Conservation (phyloP, 495 filamentous ascomycete species). For the Lentithecium fluviatile region DNA sequence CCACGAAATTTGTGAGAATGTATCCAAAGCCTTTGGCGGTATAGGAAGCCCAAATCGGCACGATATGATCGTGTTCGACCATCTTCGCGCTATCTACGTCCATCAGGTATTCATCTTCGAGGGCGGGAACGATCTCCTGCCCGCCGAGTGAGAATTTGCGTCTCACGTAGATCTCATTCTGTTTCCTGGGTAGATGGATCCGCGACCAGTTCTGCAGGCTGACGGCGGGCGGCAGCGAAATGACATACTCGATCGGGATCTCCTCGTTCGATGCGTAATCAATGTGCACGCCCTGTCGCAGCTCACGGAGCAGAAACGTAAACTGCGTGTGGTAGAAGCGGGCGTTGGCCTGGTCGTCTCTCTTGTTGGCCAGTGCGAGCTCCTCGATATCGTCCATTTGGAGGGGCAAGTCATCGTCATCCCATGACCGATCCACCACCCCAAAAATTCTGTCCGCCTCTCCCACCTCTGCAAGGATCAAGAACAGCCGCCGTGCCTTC, state of each 20-base stretch:
- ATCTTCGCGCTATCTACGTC: constrained; percentile 64
- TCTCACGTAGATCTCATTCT: constrained; percentile 65
- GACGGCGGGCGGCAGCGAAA: constrained; percentile 56
- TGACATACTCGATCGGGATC: constrained; percentile 68
- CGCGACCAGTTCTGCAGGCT: constrained; percentile 61
- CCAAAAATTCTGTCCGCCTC: constrained; percentile 83
- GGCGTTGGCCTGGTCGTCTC: constrained; percentile 63
- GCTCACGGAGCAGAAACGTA: constrained; percentile 69
- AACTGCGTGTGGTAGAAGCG: constrained; percentile 82
- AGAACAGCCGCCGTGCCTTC: constrained; percentile 74
- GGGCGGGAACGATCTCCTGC: constrained; percentile 45
- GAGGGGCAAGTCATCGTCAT: constrained; percentile 85
- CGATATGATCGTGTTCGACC: constrained; percentile 74
- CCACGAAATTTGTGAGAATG: constrained; percentile 69
- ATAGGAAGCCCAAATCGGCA: constrained; percentile 80
- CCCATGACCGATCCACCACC: constrained; percentile 79
- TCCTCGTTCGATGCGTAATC: constrained; percentile 76
- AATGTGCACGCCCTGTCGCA: constrained; percentile 68
- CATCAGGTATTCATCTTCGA: constrained; percentile 64
- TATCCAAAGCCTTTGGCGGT: constrained; percentile 70
- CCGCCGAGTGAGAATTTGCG: constrained; percentile 65
- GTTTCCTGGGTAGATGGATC: constrained; percentile 61
- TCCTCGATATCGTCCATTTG: constrained; percentile 67
- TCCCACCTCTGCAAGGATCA: constrained; percentile 76
- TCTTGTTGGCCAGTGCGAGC: constrained; percentile 60